These are phyloP conservation scores for Sodiomyces alkalinus DNA, from an alignment of 2,329 filamentous ascomycete genomes.

Conservation along the genomic window DNA sequence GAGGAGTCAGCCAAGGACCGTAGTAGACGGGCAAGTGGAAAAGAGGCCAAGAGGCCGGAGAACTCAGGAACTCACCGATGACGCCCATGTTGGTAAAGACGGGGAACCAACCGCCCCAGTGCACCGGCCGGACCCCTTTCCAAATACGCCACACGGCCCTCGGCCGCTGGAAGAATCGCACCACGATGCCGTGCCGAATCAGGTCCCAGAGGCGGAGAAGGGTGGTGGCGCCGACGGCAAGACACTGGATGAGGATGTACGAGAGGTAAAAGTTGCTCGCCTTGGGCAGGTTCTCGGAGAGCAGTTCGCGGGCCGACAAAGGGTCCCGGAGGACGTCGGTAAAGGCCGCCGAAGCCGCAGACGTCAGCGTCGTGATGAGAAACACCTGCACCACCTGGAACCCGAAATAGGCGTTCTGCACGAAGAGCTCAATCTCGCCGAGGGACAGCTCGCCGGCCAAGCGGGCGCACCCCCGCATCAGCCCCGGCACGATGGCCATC, in stretches of 20 bases:
- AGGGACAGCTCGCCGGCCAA: constrained; percentile 55
- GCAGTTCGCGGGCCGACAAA: constrained; percentile 21
- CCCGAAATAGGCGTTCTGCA: constrained; percentile 66
- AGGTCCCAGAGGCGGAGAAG: constrained; percentile 60
- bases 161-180: constrained; percentile 62
- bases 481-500: constrained; percentile 66
- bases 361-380: constrained; percentile 63
- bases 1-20: constrained; percentile 3
- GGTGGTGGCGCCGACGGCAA: constrained; percentile 61
- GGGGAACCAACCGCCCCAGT: constrained; percentile 74
- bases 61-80: constrained; percentile 53
- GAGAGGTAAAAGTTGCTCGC: constrained; percentile 80
- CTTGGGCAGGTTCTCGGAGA: constrained; percentile 56
- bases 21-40: no score
- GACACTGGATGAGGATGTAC: constrained; percentile 86
- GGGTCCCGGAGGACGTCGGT: constrained; percentile 32
- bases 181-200: constrained; percentile 38
- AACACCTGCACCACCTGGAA: constrained; percentile 79
- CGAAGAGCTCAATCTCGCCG: constrained; percentile 58
- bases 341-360: constrained; percentile 50
- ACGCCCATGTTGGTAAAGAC: constrained; percentile 69
- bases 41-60: not conserved
- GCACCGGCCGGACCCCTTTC: constrained; percentile 55
- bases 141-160: constrained; percentile 68
- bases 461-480: constrained; percentile 60